These are phyloP conservation scores for Hortiboletus campestris DNA, from an alignment of 768 basidiomycete genomes.

Conservation along the genomic window DNA sequence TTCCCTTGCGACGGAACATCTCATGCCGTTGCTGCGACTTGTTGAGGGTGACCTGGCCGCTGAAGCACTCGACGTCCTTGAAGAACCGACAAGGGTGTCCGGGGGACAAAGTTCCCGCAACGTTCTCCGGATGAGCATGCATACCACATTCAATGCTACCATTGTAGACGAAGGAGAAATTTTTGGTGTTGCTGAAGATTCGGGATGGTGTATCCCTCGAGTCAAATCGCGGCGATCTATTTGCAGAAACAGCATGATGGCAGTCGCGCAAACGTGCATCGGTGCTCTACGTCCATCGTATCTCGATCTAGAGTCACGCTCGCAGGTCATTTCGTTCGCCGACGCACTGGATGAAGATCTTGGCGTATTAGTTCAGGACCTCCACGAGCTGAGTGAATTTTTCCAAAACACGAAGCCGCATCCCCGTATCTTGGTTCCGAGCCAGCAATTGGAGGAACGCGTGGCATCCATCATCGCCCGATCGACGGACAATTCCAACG, in stretches of 20 bases:
- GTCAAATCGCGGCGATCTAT: constrained; percentile 55
- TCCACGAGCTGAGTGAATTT: constrained; percentile 73
- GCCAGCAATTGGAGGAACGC: constrained; percentile 66
- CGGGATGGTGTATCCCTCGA: constrained; percentile 85
- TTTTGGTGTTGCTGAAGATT: constrained; percentile 78
- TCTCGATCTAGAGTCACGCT: constrained; percentile 68
- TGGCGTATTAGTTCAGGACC: constrained; percentile 73
- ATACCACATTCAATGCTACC: constrained; percentile 44
- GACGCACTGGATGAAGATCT: constrained; percentile 58
- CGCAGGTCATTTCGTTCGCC: constrained; percentile 32
- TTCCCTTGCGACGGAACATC: constrained; percentile 75
- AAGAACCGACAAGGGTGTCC: constrained; percentile 81
- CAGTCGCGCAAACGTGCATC: constrained; percentile 83
- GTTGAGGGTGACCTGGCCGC: constrained; percentile 84
- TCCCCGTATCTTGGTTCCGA: constrained; percentile 44
- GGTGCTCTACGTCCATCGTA: constrained; percentile 66
- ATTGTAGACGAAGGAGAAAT: constrained; percentile 63
- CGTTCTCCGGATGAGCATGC: constrained; percentile 91
- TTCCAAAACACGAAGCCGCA: constrained; percentile 51
- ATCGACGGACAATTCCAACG: constrained; percentile 54
- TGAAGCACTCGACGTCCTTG: constrained; percentile 89
- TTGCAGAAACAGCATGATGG: constrained; percentile 76
- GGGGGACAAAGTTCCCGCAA: constrained; percentile 77
- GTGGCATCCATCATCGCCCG: constrained; percentile 83
- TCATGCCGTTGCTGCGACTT: constrained; percentile 87